phyloP scores from a whole-genome alignment of 2,329 filamentous ascomycete species.

The Fusarium albosuccineum region DNA sequence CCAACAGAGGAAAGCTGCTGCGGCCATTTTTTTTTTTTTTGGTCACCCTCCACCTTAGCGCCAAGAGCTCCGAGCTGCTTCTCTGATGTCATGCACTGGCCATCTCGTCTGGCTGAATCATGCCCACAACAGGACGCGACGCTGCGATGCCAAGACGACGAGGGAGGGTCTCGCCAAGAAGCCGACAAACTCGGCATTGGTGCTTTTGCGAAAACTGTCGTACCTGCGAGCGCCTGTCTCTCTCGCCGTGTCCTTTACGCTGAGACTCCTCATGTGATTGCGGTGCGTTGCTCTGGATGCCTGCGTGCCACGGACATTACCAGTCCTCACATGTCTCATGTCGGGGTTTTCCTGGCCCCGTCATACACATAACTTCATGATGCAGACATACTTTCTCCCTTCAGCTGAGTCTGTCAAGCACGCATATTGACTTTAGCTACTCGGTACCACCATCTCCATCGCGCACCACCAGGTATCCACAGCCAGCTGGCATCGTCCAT shows the following conservation, averaged over 20 bases:
- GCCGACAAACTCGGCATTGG: too few species aligned
- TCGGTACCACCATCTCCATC: background rate
- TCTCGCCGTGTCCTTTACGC: background rate
- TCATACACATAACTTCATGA: too few species aligned
- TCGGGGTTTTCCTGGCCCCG: background rate
- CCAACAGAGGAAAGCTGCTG: conserved; percentile 25
- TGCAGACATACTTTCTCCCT: background rate
- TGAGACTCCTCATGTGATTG: conserved; percentile 8
- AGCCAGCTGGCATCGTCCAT: conserved; percentile 7
- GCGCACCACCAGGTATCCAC: background rate
- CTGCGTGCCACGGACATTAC: background rate
- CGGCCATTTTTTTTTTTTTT: conserved; percentile 15
- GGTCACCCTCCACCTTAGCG: conserved; percentile 23
- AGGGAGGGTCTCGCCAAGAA: background rate
- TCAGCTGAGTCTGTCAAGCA: conserved; percentile 13
- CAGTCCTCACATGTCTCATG: background rate
- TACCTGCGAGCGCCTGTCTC: background rate
- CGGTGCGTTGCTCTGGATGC: background rate
- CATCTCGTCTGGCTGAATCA: conserved; percentile 23
- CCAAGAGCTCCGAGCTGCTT: background rate
- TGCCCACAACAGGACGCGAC: conserved; percentile 23
- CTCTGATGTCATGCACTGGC: conserved; percentile 35
- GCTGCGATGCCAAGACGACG: background rate
- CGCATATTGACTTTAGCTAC: conserved; percentile 11
- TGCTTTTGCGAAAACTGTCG: too few species aligned